Base-by-base conservation (phyloP, 2,329 filamentous ascomycete species). In the Trichothecium roseum region DNA sequence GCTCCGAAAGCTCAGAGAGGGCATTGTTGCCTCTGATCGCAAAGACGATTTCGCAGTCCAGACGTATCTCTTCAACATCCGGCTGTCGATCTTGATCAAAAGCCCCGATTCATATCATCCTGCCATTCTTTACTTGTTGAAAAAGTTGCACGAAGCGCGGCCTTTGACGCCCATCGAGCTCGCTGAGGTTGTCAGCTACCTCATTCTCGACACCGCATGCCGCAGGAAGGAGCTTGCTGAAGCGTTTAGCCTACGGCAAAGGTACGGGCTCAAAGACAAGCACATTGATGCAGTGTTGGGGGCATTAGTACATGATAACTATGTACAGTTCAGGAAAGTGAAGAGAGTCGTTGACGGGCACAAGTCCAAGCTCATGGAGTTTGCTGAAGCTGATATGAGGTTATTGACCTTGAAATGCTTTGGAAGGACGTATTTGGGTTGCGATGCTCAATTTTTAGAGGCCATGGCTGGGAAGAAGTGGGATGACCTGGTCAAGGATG, bases 61-160 rank as follows among this genome's bases (percentile, higher is more conserved):
- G 46, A 84, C 80, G 13, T 94, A 96, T 59, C 77, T 94, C 42
- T 96, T 96, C 66, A 86, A 84, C 49, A 84, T 94, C 48, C 81
- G 88, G 37, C 69, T 88, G 18, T 79, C 84, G 17, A 80, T 98
- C 42, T 72, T 94, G 24, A 77, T 82, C 38, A 77, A 79, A 43
- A 81, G 93, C 47, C 83, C 81, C 46, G 85, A 94, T 46, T 87
- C 87, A 2, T 98, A 96, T 56, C 81, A 89, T 43, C 86, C 89
- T 0, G 86, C 89, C 2, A 74, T 96, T 16, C 71, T 83, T 28
- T 78, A 94, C 48, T 71, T 95, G 3, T 66, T 98, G 10, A 71
- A 78, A 30, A 61, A 63, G 7, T 78, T 96, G 41, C 83, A 93
- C 47, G 65, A 70, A 0, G 56, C 66, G 3, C 73, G 78, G 34